Conservation (phyloP, 2,329 filamentous ascomycete species). For the Hypomyces perniciosus region DNA sequence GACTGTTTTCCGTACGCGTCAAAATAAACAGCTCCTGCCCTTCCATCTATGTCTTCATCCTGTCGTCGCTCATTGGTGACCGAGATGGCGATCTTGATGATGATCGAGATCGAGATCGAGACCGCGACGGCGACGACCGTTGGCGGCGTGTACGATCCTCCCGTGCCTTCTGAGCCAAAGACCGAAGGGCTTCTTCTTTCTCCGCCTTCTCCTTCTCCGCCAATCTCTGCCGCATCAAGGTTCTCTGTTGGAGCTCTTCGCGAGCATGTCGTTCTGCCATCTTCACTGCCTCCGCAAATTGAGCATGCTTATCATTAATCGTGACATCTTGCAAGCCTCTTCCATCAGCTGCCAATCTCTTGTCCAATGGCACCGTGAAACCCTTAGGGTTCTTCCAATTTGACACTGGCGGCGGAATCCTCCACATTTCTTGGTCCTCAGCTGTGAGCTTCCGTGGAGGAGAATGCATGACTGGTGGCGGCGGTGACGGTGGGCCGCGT, state of each 20-base stretch:
- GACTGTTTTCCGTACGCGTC: background rate
- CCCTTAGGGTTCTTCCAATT: slow-evolving; percentile 99
- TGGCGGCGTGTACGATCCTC: slow-evolving; percentile 61
- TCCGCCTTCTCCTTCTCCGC: slow-evolving; percentile 94
- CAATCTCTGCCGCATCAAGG: slow-evolving; percentile 90
- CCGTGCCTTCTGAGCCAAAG: slow-evolving; percentile 83
- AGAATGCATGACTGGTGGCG: slow-evolving; percentile 90
- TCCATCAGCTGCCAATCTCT: slow-evolving; percentile 89
- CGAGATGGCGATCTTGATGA: slow-evolving; percentile 32
- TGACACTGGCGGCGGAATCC: slow-evolving; percentile 76
- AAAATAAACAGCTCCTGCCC: slow-evolving; percentile 3
- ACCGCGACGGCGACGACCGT: slow-evolving; percentile 20
- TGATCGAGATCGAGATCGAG: slow-evolving; percentile 26
- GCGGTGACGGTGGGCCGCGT: slow-evolving; percentile 82
- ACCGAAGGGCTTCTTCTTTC: slow-evolving; percentile 87
- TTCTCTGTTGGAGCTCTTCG: slow-evolving; percentile 88
- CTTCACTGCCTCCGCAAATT: slow-evolving; percentile 89
- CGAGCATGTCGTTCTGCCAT: slow-evolving; percentile 91
- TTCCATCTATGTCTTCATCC: slow-evolving; percentile 59
- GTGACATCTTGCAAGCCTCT: slow-evolving; percentile 86
- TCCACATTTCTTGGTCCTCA: slow-evolving; percentile 96
- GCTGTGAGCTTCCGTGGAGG: slow-evolving; percentile 92
- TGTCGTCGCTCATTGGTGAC: slow-evolving; percentile 29
- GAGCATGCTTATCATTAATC: slow-evolving; percentile 98
- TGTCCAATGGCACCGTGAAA: slow-evolving; percentile 93